Evolutionary conservation across 2,329 filamentous ascomycete species (phyloP).

Genomic region (Colletotrichum gigasporum): DNA sequence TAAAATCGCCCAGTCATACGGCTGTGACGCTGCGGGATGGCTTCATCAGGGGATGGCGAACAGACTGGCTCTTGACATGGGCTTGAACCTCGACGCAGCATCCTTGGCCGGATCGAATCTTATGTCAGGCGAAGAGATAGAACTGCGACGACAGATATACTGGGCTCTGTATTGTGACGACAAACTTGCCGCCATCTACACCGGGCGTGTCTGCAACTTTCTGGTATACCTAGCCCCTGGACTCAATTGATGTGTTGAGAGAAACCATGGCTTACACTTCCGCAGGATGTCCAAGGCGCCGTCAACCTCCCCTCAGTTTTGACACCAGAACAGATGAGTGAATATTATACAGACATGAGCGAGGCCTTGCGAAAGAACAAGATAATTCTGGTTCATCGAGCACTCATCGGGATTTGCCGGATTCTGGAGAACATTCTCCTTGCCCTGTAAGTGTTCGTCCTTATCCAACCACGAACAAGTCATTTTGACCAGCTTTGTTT

Average conservation of each 20-base stretch:
- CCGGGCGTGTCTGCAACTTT: constrained; percentile 46
- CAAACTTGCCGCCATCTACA: constrained; percentile 45
- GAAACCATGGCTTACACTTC: neutral
- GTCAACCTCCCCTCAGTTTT: constrained; percentile 37
- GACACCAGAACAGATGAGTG: constrained; percentile 8
- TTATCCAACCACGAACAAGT: neutral
- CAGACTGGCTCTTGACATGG: constrained; percentile 47
- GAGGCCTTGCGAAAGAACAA: constrained; percentile 9
- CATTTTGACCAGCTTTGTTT: neutral
- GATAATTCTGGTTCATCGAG: constrained; percentile 33
- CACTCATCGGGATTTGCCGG: constrained; percentile 39
- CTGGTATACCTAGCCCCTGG: constrained; percentile 36
- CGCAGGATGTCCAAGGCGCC: constrained; percentile 41
- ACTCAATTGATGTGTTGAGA: neutral
- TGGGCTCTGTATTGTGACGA: constrained; percentile 47
- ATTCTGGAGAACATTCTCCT: constrained; percentile 43
- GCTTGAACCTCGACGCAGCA: constrained; percentile 45
- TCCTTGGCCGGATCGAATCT: constrained; percentile 36
- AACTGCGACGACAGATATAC: constrained; percentile 45
- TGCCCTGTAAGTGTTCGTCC: constrained; percentile 37
- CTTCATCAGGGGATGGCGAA: constrained; percentile 48
- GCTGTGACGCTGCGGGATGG: constrained; percentile 46
- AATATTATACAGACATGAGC: neutral
- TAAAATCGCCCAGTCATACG: constrained; percentile 38
- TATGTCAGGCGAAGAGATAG: constrained; percentile 39